Percentiles rank a stretch among this genome's conserved stretches.
Evolutionary conservation across 23 red algal species (phyloP).

Genomic region (Gracilaria domingensis): DNA sequence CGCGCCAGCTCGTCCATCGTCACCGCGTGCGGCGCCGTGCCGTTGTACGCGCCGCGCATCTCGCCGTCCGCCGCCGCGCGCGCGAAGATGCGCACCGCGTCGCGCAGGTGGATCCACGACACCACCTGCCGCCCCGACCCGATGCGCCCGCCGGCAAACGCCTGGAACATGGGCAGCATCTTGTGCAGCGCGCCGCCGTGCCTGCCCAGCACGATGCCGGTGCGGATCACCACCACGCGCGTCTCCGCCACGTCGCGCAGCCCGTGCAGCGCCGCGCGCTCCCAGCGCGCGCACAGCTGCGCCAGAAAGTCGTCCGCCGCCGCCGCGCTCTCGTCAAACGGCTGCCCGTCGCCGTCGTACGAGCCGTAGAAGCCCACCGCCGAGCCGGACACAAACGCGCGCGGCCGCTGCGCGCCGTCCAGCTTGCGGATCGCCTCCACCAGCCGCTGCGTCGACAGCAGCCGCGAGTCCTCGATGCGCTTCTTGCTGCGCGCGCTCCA

Average conservation of each 20-base stretch:
- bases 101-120: slow-evolving; percentile 92
- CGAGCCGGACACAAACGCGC: slow-evolving; percentile 70
- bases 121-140: slow-evolving; percentile 91
- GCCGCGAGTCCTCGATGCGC: slow-evolving; percentile 66
- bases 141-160: slow-evolving; percentile 86
- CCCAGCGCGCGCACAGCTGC: slow-evolving; percentile 77
- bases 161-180: slow-evolving; percentile 86
- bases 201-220: slow-evolving; percentile 86
- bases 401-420: slow-evolving; percentile 15
- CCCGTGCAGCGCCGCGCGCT: slow-evolving; percentile 59
- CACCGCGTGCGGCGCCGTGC: slow-evolving; percentile 76
- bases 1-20: slow-evolving; percentile 70
- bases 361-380: slow-evolving; percentile 96
- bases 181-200: slow-evolving; percentile 81
- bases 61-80: slow-evolving; percentile 22
- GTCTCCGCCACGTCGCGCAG: slow-evolving; percentile 31
- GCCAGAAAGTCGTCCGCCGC: slow-evolving; percentile 87
- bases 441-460: slow-evolving; percentile 44
- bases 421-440: slow-evolving; percentile 37
- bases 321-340: slow-evolving; percentile 67
- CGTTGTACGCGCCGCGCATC: slow-evolving; percentile 91
- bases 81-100: slow-evolving; percentile 67
- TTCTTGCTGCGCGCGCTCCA: slow-evolving; percentile 66
- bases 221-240: slow-evolving; percentile 79
- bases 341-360: slow-evolving; percentile 9